These are phyloP conservation scores for Fragilariopsis cylindrus DNA, from an alignment of 108 stramenopile genomes.

Conservation along the genomic window DNA sequence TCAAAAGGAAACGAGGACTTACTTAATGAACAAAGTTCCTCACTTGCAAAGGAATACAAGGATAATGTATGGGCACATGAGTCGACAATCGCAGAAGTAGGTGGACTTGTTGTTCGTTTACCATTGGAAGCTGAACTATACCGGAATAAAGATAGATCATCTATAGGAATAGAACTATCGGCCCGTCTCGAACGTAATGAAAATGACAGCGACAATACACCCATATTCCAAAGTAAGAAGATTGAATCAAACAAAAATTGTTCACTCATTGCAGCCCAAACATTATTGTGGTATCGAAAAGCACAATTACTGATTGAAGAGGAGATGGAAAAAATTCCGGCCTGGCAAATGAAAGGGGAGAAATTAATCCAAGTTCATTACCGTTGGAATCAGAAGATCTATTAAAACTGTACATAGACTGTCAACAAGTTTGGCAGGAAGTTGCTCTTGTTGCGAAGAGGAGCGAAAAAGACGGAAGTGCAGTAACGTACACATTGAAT, in stretches of 20 bases:
- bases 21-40: slow-evolving; percentile 49
- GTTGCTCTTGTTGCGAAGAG: slow-evolving; percentile 54
- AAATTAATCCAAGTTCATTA: slow-evolving; percentile 51
- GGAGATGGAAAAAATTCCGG: slow-evolving; percentile 45
- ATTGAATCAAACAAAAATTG: background rate
- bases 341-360: slow-evolving; percentile 38
- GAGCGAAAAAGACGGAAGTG: slow-evolving; percentile 24
- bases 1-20: slow-evolving; percentile 63
- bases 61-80: slow-evolving; percentile 73
- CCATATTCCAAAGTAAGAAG: background rate
- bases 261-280: slow-evolving; percentile 12
- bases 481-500: slow-evolving; percentile 61
- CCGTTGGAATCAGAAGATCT: slow-evolving; percentile 41
- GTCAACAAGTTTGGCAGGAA: slow-evolving; percentile 76
- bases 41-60: slow-evolving; percentile 58
- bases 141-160: slow-evolving; percentile 3
- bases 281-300: slow-evolving; percentile 48
- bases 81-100: slow-evolving; percentile 69
- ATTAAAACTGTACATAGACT: slow-evolving; percentile 59
- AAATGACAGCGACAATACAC: background rate
- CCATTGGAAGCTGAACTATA: slow-evolving; percentile 46
- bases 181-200: slow-evolving; percentile 24
- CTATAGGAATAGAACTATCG: slow-evolving; percentile 30
- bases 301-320: slow-evolving; percentile 47
- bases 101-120: slow-evolving; percentile 74